Evolutionary conservation across 495 filamentous ascomycete genomes (phyloP).

Genomic region (Hypoxylon intermedium): DNA sequence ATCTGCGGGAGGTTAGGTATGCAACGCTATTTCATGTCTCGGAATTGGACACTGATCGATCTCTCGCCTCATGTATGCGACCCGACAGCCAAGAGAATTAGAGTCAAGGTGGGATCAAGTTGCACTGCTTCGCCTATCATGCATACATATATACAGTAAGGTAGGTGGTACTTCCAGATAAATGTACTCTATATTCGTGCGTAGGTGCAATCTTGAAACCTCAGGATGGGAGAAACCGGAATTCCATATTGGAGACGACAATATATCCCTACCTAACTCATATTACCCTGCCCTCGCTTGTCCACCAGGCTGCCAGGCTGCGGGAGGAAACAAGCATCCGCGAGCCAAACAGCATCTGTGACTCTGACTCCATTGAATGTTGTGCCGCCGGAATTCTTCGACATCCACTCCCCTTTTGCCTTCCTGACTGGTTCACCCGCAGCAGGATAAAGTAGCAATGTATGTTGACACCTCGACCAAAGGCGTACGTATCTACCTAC

Average conservation of each 20-base stretch:
- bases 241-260: conserved; percentile 23
- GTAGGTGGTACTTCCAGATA: conserved; percentile 8
- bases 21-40: conserved; percentile 10
- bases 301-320: conserved; percentile 5
- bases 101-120: conserved; percentile 26
- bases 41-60: conserved; percentile 29
- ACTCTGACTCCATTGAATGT: conserved; percentile 11
- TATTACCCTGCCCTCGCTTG: conserved; percentile 20
- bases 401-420: conserved; percentile 15
- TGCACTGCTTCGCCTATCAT: conserved; percentile 26
- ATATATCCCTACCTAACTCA: conserved; percentile 31
- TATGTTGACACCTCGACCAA: conserved; percentile 7
- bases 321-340: conserved; percentile 11
- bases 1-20: conserved; percentile 2
- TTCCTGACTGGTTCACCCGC: conserved; percentile 22
- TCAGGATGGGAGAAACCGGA: conserved; percentile 32
- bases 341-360: conserved; percentile 5
- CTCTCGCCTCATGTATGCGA: conserved; percentile 29
- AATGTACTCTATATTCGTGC: conserved; percentile 19
- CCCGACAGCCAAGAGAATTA: conserved; percentile 13
- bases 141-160: conserved; percentile 9
- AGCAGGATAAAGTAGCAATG: conserved; percentile 11
- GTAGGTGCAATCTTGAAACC: conserved; percentile 27
- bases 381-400: conserved; percentile 7
- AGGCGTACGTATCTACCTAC: not conserved